Percentiles rank a stretch among this genome's conserved stretches.
These are phyloP conservation scores for Pyrenochaeta sp. DNA, from an alignment of 2,329 filamentous ascomycete species.

Conservation along the genomic window DNA sequence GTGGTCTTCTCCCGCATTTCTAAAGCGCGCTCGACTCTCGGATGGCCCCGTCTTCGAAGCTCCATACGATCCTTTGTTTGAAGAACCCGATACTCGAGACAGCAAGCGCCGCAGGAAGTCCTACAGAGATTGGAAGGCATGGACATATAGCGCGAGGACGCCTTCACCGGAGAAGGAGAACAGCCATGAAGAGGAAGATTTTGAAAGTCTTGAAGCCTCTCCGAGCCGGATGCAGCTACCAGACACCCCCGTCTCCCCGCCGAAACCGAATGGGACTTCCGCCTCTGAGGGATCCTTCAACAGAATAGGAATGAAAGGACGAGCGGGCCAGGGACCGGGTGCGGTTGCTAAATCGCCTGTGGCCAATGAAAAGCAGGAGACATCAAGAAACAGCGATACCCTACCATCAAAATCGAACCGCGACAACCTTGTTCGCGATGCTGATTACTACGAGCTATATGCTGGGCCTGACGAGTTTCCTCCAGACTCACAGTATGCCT, in stretches of 20 bases:
- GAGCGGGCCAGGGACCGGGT: background rate
- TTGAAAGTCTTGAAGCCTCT: conserved; percentile 22
- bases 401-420: background rate
- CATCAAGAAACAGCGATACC: background rate
- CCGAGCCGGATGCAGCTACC: conserved; percentile 35
- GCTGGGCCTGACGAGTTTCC: conserved; percentile 44
- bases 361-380: background rate
- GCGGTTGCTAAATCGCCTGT: background rate
- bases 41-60: conserved; percentile 72
- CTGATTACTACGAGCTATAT: conserved; percentile 33
- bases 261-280: conserved; percentile 9
- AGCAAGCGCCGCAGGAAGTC: conserved; percentile 76
- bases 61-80: conserved; percentile 68
- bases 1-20: conserved; percentile 80
- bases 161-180: conserved; percentile 70
- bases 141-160: conserved; percentile 77
- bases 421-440: conserved; percentile 19
- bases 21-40: conserved; percentile 72
- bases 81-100: conserved; percentile 66
- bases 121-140: conserved; percentile 70
- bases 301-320: background rate
- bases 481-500: conserved; percentile 63
- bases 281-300: conserved; percentile 4
- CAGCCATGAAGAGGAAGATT: conserved; percentile 22
- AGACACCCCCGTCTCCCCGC: conserved; percentile 35